A percentile compares a stretch with the other conserved stretches of the same genome.
These are phyloP conservation scores for Ceratopteris richardii DNA, from an alignment of 75 land plant genomes.

Conservation along the genomic window DNA sequence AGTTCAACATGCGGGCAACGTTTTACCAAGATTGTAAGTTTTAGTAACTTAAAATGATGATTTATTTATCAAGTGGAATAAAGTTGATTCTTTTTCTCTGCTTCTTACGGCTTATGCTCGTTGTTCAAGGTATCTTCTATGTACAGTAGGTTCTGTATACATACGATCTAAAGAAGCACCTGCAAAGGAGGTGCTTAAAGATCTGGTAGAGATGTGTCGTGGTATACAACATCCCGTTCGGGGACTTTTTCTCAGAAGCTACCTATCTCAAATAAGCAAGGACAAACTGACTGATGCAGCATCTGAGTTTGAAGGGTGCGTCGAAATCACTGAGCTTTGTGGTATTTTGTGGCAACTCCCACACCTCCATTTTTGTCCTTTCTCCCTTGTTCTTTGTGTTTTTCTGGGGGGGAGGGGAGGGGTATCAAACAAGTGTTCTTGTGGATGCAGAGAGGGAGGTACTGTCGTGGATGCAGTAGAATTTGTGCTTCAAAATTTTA, in stretches of 20 bases:
- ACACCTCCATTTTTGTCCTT: neutral
- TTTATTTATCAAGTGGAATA: too few species aligned
- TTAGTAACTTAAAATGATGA: too few species aligned
- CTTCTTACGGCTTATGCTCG: too few species aligned
- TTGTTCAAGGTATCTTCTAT: constrained; percentile 82
- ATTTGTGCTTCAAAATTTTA: constrained; percentile 94
- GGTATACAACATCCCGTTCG: constrained; percentile 95
- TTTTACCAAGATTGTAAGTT: constrained; percentile 79
- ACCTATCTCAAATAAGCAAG: constrained; percentile 84
- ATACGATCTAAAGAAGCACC: constrained; percentile 97
- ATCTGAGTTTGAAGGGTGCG: constrained; percentile 95
- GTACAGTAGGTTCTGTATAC: constrained; percentile 95
- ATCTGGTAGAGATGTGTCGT: constrained; percentile 97
- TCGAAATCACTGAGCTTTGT: too few species aligned
- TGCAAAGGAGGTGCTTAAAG: constrained; percentile 90
- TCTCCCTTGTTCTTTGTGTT: too few species aligned
- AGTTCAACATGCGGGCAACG: constrained; percentile 92
- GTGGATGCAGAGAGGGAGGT: constrained; percentile 69
- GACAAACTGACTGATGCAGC: constrained; percentile 96
- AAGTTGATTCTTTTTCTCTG: neutral
- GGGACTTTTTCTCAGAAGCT: constrained; percentile 89
- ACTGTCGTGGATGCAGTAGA: constrained; percentile 87
- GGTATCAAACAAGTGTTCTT: neutral
- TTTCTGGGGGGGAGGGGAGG: too few species aligned
- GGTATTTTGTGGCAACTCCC: too few species aligned